A percentile compares a stretch with the other conserved stretches of the same genome.
phyloP scores from a whole-genome alignment of 495 filamentous ascomycete species.

The Aspergillus leporis region DNA sequence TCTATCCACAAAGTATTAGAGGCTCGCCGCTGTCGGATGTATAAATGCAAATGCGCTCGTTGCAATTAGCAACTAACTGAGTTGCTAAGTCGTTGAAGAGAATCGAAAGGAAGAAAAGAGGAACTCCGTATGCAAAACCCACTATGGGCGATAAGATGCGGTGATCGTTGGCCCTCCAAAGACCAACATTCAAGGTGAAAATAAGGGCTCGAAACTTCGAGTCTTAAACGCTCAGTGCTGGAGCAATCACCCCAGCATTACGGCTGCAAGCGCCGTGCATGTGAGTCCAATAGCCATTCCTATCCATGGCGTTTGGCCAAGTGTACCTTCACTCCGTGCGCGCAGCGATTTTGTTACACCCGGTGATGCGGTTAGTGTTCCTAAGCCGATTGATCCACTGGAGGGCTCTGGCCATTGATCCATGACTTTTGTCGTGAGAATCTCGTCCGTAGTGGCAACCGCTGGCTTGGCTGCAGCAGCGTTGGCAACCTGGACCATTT shows the following conservation, averaged over 20 bases:
- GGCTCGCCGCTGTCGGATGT: conserved; percentile 10
- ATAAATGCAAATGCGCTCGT: conserved; percentile 25
- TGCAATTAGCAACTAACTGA: conserved; percentile 9
- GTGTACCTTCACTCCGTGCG: conserved; percentile 45
- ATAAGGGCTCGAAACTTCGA: background rate
- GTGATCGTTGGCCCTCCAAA: background rate
- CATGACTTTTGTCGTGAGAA: conserved; percentile 9
- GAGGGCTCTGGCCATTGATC: conserved; percentile 17
- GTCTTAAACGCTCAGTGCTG: background rate
- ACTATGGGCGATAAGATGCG: background rate
- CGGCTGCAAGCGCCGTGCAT: conserved; percentile 45
- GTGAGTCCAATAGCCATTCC: conserved; percentile 50
- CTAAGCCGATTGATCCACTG: conserved; percentile 19
- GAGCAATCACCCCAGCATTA: conserved; percentile 40
- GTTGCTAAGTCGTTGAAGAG: conserved; percentile 9
- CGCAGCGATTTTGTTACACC: conserved; percentile 28
- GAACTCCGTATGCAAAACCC: conserved; percentile 24
- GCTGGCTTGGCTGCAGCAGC: background rate
- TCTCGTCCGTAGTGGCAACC: background rate
- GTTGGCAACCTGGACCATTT: conserved; percentile 13
- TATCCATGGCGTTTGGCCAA: conserved; percentile 51
- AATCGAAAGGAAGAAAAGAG: conserved; percentile 13
- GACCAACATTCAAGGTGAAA: background rate
- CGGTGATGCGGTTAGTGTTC: conserved; percentile 21
- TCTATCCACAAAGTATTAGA: conserved; percentile 7